Conservation (phyloP, 73 alveolate species). For the Strombidium stylifer region DNA sequence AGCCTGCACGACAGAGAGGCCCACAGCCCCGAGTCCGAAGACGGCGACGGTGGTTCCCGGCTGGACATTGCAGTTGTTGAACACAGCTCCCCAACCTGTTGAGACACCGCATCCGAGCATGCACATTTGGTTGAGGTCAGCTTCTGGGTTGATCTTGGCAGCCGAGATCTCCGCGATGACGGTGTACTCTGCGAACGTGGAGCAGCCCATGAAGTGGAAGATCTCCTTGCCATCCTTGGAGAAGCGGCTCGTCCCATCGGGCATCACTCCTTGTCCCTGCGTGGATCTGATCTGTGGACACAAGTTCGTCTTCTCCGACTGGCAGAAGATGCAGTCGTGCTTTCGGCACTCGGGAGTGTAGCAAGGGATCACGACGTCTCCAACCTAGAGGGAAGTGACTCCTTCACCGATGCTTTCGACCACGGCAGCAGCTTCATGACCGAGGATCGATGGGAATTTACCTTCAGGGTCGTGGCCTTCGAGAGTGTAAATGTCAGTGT, state of each 20-base stretch:
- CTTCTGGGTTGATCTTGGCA: conserved; percentile 76
- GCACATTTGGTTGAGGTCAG: conserved; percentile 78
- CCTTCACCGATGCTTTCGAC: conserved; percentile 94
- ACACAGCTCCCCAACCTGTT: conserved; percentile 92
- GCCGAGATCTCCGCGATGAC: conserved; percentile 83
- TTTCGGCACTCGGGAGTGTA: conserved; percentile 81
- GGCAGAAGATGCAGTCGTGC: conserved; percentile 70
- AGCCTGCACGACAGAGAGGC: conserved; percentile 88
- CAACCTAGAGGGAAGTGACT: conserved; percentile 79
- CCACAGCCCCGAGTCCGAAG: conserved; percentile 95
- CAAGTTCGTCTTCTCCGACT: conserved; percentile 57
- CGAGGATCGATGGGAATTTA: conserved; percentile 79
- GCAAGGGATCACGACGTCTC: conserved; percentile 88
- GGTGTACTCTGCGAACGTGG: conserved; percentile 84
- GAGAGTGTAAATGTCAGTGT: conserved; percentile 82
- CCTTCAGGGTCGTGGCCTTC: conserved; percentile 89
- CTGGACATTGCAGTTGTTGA: conserved; percentile 74
- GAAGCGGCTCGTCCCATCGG: conserved; percentile 81
- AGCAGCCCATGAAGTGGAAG: conserved; percentile 87
- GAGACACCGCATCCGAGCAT: conserved; percentile 91
- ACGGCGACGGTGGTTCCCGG: conserved; percentile 86
- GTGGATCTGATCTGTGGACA: conserved; percentile 52
- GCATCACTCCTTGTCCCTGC: conserved; percentile 87
- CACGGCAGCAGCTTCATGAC: conserved; percentile 86
- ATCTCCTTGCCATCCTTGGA: conserved; percentile 74